Evolutionary conservation across 768 basidiomycete genomes (phyloP).

Genomic region (Podaxis rugospora): DNA sequence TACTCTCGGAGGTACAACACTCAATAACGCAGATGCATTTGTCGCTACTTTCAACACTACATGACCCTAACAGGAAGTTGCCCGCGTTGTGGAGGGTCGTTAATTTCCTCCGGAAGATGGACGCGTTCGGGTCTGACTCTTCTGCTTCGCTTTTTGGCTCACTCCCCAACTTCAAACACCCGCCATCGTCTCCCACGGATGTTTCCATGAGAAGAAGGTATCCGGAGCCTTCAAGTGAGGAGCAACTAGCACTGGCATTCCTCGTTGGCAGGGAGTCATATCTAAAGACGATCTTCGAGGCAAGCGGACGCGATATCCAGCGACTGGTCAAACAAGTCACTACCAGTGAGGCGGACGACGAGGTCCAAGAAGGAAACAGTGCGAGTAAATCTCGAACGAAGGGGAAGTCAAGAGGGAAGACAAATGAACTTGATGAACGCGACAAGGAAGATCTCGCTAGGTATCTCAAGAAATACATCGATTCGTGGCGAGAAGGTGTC

Average conservation of each 20-base stretch:
- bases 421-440: slow-evolving; percentile 43
- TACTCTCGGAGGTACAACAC: slow-evolving; percentile 63
- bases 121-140: slow-evolving; percentile 39
- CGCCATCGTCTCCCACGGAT: slow-evolving; percentile 22
- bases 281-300: slow-evolving; percentile 53
- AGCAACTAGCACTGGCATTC: slow-evolving; percentile 86
- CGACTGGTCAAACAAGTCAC: slow-evolving; percentile 25
- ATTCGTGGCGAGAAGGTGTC: slow-evolving; percentile 87
- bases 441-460: slow-evolving; percentile 70
- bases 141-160: background rate
- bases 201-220: slow-evolving; percentile 15
- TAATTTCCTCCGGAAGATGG: slow-evolving; percentile 82
- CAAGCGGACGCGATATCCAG: slow-evolving; percentile 43
- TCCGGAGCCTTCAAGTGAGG: slow-evolving; percentile 41
- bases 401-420: slow-evolving; percentile 16
- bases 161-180: slow-evolving; percentile 1
- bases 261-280: slow-evolving; percentile 63
- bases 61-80: slow-evolving; percentile 79
- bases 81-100: slow-evolving; percentile 89
- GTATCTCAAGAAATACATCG: slow-evolving; percentile 84
- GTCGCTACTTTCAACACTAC: slow-evolving; percentile 72
- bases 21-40: slow-evolving; percentile 71
- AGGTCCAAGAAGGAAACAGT: background rate
- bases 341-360: background rate
- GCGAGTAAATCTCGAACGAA: slow-evolving; percentile 9